Evolutionary conservation across 2,329 filamentous ascomycete species (phyloP).

Genomic region (Ophiostoma triangulosporum): DNA sequence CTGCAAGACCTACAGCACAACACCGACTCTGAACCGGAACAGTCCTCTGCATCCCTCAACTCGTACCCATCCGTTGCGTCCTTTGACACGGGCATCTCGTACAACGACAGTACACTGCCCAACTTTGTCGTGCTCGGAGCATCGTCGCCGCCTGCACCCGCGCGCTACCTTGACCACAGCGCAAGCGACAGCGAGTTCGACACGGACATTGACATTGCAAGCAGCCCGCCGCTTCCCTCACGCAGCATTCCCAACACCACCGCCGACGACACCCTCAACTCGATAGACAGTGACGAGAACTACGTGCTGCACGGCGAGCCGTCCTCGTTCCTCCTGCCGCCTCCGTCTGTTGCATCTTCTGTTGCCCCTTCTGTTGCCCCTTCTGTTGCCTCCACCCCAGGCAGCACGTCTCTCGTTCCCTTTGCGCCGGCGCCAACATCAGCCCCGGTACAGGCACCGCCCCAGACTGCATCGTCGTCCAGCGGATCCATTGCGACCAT

Average conservation of each 20-base stretch:
- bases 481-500: conserved; percentile 19
- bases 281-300: conserved; percentile 32
- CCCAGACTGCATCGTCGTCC: conserved; percentile 4
- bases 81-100: conserved; percentile 3
- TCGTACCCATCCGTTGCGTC: conserved; percentile 19
- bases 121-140: conserved; percentile 40
- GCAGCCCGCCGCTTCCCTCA: conserved; percentile 10
- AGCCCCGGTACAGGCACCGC: background rate
- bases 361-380: conserved; percentile 15
- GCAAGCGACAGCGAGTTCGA: background rate
- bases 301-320: conserved; percentile 38
- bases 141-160: conserved; percentile 19
- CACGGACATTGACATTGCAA: conserved; percentile 2
- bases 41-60: conserved; percentile 10
- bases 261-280: conserved; percentile 22
- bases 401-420: background rate
- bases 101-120: conserved; percentile 17
- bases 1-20: conserved; percentile 14
- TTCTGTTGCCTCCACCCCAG: background rate
- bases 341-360: conserved; percentile 15
- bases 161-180: conserved; percentile 5
- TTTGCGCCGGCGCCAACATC: background rate
- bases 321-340: conserved; percentile 19
- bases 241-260: conserved; percentile 14
- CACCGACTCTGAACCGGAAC: conserved; percentile 11